A percentile compares a stretch with the other conserved stretches of the same genome.
Conservation (phyloP, 495 filamentous ascomycete genomes). For the Aspergillus egyptiacus region DNA sequence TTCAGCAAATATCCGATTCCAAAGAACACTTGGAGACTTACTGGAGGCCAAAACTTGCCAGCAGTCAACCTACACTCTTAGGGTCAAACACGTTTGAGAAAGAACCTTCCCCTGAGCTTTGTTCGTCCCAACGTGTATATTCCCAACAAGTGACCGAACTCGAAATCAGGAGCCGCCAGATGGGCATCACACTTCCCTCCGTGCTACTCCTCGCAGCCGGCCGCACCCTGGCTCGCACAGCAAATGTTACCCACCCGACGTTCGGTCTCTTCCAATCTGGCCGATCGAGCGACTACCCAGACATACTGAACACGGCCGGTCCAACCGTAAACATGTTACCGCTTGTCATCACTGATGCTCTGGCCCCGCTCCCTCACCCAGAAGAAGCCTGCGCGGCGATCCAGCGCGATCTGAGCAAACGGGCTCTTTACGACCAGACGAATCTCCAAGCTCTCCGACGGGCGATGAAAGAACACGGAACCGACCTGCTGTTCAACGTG, state of each 20-base stretch:
- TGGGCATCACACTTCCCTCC: slow-evolving; percentile 4
- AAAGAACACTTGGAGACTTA: background rate
- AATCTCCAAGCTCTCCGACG: too few species aligned
- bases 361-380: too few species aligned
- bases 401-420: too few species aligned
- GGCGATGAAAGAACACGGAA: too few species aligned
- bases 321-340: slow-evolving; percentile 10
- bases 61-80: background rate
- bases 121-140: background rate
- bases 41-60: background rate
- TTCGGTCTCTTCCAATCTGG: slow-evolving; percentile 27
- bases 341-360: background rate
- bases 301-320: background rate
- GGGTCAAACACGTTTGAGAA: background rate
- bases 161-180: background rate
- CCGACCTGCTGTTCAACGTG: too few species aligned
- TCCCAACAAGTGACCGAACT: background rate
- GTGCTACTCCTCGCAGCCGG: slow-evolving; percentile 18
- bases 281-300: slow-evolving; percentile 10
- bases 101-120: background rate
- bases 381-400: too few species aligned
- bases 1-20: background rate
- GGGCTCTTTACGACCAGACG: too few species aligned
- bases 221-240: slow-evolving; percentile 14
- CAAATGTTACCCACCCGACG: slow-evolving; percentile 8